These are phyloP conservation scores for Mycena olivaceomarginata DNA, from an alignment of 768 basidiomycete genomes.

Conservation along the genomic window DNA sequence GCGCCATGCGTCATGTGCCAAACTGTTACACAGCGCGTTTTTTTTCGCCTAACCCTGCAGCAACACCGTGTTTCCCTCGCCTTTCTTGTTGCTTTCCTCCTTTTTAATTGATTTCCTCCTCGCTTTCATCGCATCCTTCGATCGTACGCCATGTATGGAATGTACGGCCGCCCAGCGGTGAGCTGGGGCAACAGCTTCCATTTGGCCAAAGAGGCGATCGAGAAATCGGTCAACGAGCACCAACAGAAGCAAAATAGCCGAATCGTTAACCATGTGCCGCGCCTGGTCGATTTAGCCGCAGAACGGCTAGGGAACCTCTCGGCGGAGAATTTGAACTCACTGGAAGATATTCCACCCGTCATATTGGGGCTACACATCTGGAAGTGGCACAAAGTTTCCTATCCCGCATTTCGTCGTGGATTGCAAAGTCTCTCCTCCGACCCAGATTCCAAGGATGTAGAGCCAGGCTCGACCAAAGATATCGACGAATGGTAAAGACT, in stretches of 20 bases:
- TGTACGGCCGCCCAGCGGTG: neutral
- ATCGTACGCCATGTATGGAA: too few relatives aligned
- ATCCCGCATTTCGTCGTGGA: slow-evolving; percentile 15
- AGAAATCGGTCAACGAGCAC: slow-evolving; percentile 7
- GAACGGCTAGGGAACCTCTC: slow-evolving; percentile 3
- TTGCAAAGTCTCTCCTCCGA: neutral
- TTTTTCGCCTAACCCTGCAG: neutral
- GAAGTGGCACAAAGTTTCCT: slow-evolving; percentile 20
- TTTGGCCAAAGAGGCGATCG: slow-evolving; percentile 3
- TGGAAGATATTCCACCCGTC: slow-evolving; percentile 20
- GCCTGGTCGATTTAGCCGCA: slow-evolving; percentile 27
- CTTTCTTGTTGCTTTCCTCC: too few relatives aligned
- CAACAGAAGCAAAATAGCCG: neutral
- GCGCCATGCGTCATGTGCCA: neutral
- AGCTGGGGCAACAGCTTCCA: slow-evolving; percentile 7
- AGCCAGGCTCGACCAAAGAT: neutral
- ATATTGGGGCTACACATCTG: slow-evolving; percentile 7
- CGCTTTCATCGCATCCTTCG: too few relatives aligned
- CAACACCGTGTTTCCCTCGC: neutral
- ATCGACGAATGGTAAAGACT: slow-evolving; percentile 33
- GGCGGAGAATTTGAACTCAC: neutral
- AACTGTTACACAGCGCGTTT: neutral
- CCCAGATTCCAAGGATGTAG: neutral
- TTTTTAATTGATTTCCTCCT: too few relatives aligned
- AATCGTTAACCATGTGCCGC: neutral